phyloP scores from a whole-genome alignment of 192 early-diverging fungal species.

The Coemansia sp. region DNA sequence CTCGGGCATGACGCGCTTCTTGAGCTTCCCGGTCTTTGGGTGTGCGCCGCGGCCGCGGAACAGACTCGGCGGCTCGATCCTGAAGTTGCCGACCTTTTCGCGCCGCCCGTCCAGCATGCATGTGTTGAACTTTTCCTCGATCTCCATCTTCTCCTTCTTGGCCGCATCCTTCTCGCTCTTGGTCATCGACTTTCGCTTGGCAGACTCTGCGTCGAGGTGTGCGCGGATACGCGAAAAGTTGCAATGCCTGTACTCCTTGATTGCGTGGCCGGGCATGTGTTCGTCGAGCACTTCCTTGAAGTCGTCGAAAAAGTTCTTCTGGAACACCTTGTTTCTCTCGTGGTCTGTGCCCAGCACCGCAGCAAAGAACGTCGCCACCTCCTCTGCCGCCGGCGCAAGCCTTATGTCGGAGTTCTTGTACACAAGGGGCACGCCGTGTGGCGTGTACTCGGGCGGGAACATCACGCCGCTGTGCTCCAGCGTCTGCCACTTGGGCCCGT shows the following conservation, averaged over 20 bases:
- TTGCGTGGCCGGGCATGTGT: conserved; percentile 64
- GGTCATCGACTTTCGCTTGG: conserved; percentile 78
- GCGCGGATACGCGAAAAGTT: conserved; percentile 87
- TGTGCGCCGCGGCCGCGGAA: conserved; percentile 98
- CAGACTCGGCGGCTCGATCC: conserved; percentile 94
- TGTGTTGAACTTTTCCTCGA: conserved; percentile 77
- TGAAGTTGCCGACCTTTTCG: conserved; percentile 96
- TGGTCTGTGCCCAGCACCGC: conserved; percentile 80
- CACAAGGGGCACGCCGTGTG: conserved; percentile 84
- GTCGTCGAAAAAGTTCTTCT: conserved; percentile 91
- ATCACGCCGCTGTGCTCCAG: conserved; percentile 84
- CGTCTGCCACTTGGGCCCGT: conserved; percentile 78
- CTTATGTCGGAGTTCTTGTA: conserved; percentile 73
- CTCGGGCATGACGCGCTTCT: conserved; percentile 87
- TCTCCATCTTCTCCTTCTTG: conserved; percentile 66
- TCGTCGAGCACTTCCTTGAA: conserved; percentile 68
- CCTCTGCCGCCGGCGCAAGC: conserved; percentile 80
- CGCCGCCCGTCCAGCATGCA: conserved; percentile 84
- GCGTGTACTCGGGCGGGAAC: conserved; percentile 88
- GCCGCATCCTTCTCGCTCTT: conserved; percentile 85
- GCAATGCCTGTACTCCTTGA: conserved; percentile 79
- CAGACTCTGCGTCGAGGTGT: conserved; percentile 71
- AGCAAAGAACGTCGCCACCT: conserved; percentile 94
- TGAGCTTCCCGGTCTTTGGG: conserved; percentile 89
- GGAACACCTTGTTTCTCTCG: conserved; percentile 79